Conservation (phyloP, 1,284 basidiomycete species). For the Tilletia indica region DNA sequence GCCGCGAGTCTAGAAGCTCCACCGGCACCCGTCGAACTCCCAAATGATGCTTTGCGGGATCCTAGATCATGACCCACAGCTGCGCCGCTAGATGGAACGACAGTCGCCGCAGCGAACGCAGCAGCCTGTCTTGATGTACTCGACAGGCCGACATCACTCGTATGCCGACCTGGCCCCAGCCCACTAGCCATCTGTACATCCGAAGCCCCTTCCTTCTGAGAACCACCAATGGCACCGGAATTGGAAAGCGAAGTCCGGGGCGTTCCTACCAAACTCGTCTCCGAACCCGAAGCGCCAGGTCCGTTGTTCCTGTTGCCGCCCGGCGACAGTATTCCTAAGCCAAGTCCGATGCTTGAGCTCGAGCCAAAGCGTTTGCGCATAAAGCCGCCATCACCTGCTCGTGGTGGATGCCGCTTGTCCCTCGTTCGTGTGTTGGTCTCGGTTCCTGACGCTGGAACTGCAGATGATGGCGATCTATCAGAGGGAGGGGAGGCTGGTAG, state of each 20-base stretch:
- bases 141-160: slow-evolving; percentile 5
- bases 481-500: too few relatives aligned
- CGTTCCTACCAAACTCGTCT: background rate
- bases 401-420: background rate
- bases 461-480: too few relatives aligned
- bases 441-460: too few relatives aligned
- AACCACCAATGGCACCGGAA: background rate
- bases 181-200: background rate
- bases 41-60: background rate
- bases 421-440: too few relatives aligned
- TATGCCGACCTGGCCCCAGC: background rate
- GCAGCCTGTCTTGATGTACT: background rate
- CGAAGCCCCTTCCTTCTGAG: background rate
- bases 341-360: background rate
- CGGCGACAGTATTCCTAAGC: background rate
- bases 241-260: background rate
- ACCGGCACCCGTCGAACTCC: background rate
- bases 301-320: background rate
- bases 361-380: slow-evolving; percentile 6
- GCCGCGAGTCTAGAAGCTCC: background rate
- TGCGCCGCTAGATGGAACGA: background rate
- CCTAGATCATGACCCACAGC: background rate
- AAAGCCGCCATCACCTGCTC: background rate
- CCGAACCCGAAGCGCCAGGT: background rate
- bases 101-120: background rate